phyloP scores from a whole-genome alignment of 176 grass and related monocot genomes.

The Lolium perenne region DNA sequence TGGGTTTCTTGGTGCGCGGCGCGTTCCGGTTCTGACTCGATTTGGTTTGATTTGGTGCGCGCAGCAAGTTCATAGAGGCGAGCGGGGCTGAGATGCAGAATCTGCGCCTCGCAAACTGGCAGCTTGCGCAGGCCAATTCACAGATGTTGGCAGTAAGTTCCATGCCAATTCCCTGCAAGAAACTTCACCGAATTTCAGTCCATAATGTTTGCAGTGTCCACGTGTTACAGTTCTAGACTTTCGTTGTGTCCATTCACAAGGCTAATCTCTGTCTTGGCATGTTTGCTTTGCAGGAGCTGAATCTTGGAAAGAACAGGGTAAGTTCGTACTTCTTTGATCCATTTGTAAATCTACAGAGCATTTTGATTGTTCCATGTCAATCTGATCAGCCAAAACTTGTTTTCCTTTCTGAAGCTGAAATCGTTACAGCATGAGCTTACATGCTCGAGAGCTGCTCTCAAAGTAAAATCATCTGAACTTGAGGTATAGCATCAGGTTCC shows the following conservation, averaged over 20 bases:
- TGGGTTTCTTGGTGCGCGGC: background rate
- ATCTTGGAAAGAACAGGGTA: constrained; percentile 57
- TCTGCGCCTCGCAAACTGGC: constrained; percentile 53
- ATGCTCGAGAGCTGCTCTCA: constrained; percentile 52
- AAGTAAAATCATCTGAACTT: constrained; percentile 53
- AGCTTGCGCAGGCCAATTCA: constrained; percentile 55
- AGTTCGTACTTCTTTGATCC: constrained; percentile 18
- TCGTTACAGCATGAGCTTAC: constrained; percentile 56
- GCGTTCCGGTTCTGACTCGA: background rate
- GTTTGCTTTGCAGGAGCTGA: constrained; percentile 55
- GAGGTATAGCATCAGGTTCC: constrained; percentile 41
- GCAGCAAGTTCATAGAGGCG: constrained; percentile 50
- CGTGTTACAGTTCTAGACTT: background rate
- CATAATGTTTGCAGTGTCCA: background rate
- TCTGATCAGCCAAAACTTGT: constrained; percentile 16
- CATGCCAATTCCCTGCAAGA: background rate
- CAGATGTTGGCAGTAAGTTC: constrained; percentile 51
- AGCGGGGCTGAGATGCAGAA: constrained; percentile 54
- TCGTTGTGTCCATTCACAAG: background rate
- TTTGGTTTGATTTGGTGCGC: constrained; percentile 14
- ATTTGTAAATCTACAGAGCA: background rate
- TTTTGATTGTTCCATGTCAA: background rate
- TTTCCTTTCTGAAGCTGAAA: constrained; percentile 51
- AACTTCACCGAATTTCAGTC: background rate
- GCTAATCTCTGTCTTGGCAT: background rate